Conservation (phyloP, 140 eudicot species). For the Bidens hawaiensis region DNA sequence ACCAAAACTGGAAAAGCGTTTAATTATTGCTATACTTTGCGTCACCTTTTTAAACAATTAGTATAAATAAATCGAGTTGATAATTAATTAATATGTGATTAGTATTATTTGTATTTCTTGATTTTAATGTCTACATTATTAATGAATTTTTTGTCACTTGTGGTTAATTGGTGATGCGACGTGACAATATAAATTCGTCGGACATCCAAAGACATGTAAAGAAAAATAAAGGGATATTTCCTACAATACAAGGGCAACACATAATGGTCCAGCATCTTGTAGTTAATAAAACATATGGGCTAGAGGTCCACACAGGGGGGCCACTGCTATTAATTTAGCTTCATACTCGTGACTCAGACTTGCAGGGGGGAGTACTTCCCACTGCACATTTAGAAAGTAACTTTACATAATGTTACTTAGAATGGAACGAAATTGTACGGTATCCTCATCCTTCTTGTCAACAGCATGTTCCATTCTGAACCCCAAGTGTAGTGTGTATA, state of each 20-base stretch:
- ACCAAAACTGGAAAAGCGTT: no score
- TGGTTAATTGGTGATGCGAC: not conserved
- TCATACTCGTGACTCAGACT: conserved; percentile 27
- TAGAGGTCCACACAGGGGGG: conserved; percentile 42
- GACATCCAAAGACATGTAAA: not conserved
- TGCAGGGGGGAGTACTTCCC: conserved; percentile 28
- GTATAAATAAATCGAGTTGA: not conserved
- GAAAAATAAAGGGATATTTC: conserved; percentile 2
- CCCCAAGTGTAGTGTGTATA: not conserved
- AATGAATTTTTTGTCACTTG: not conserved
- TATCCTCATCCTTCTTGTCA: not conserved
- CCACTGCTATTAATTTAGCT: conserved; percentile 29
- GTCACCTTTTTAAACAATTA: not conserved
- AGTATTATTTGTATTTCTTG: not conserved
- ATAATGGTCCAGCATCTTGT: conserved; percentile 46
- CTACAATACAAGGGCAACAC: conserved; percentile 21
- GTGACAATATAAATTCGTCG: not conserved
- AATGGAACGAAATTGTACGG: not conserved
- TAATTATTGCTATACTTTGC: no score
- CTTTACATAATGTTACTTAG: conserved; percentile 24
- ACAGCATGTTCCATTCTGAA: not conserved
- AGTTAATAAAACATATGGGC: conserved; percentile 50
- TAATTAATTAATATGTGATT: not conserved
- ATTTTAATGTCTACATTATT: not conserved
- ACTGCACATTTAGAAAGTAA: conserved; percentile 19